Conservation (phyloP, 805 yeast species). For the Hanseniaspora meyeri region DNA sequence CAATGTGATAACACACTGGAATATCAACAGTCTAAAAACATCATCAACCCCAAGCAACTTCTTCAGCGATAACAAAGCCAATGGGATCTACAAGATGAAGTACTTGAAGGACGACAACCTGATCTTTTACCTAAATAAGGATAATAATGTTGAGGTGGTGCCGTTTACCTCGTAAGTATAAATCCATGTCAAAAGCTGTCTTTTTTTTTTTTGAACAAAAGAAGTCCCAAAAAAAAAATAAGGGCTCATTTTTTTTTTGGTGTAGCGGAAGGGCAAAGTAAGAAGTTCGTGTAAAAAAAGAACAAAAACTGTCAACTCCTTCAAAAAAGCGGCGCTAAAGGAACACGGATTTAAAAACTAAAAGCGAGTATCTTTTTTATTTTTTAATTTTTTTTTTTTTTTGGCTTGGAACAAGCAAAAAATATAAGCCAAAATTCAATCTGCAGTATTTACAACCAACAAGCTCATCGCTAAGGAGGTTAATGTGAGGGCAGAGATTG, state of each 20-base stretch:
- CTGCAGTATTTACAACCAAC: background rate
- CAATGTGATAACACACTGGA: conserved; percentile 6
- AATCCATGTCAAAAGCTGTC: background rate
- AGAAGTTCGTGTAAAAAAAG: background rate
- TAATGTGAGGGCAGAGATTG: background rate
- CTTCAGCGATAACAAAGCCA: background rate
- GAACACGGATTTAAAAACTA: background rate
- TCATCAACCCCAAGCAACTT: background rate
- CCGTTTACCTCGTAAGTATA: conserved; percentile 1
- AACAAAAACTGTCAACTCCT: background rate
- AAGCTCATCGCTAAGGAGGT: background rate
- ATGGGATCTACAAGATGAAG: conserved; percentile 9
- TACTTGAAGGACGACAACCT: conserved; percentile 2
- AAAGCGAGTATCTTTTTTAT: background rate
- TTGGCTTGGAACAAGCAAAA: background rate
- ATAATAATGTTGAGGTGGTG: background rate
- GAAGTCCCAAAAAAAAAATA: background rate
- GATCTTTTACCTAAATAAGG: background rate
- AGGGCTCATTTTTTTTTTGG: background rate
- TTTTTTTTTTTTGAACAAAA: background rate
- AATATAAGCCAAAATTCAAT: background rate
- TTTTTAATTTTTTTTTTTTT: background rate
- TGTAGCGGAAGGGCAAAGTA: background rate
- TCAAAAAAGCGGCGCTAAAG: background rate
- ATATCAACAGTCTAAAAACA: conserved; percentile 1